Base-by-base conservation (phyloP, 164 flowering plant species). In the Malania oleifera region DNA sequence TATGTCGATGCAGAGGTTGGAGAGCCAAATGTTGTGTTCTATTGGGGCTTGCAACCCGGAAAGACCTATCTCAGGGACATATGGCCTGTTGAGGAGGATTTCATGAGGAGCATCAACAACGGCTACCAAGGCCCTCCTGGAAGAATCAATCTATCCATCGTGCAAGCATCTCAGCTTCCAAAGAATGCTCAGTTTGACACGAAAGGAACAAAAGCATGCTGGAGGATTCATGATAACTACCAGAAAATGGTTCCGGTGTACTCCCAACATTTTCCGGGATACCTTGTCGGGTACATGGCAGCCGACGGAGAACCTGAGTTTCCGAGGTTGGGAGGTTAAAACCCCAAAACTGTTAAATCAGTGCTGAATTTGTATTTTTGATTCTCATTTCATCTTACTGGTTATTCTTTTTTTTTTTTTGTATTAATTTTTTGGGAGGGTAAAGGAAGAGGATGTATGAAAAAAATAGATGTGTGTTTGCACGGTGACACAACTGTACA, bases 31-130 rank as follows among this genome's bases (percentile, higher is more conserved):
- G 37, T 57, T 11, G 75, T 79, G 20, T 83, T 81, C 35, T 81
- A 72, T 59, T 83, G 86, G 89, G 89, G 89, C 23, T 58, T 83
- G 47, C 63, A 62, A 22, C 69, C 70, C 23, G 67, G 65, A 5
- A 59, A 53, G 52, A 61, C 59, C 38, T 38, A 48, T 46, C 43
- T 47, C 51, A 49, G 48, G 1, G 72, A 75, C 27, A 52, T 76
- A 26, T 52, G 65, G 4, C 47, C 61, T 19, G 68, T 81, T 4
- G 63, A 74, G 51, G 66, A 56, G 45, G 70, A 67, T 25, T 83
- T 83, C 73, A 47, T 29, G 75, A 69, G 61, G 54, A 63, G 29
- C 44, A 59, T 75, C n/a, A 53, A 38, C 27, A 67, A 52, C 40
- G 80, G 80, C 9, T 67, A 63, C 61, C 63, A 68, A 52, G 80